Base-by-base conservation (phyloP, 2,329 filamentous ascomycete species). In the Penicillium sp. region DNA sequence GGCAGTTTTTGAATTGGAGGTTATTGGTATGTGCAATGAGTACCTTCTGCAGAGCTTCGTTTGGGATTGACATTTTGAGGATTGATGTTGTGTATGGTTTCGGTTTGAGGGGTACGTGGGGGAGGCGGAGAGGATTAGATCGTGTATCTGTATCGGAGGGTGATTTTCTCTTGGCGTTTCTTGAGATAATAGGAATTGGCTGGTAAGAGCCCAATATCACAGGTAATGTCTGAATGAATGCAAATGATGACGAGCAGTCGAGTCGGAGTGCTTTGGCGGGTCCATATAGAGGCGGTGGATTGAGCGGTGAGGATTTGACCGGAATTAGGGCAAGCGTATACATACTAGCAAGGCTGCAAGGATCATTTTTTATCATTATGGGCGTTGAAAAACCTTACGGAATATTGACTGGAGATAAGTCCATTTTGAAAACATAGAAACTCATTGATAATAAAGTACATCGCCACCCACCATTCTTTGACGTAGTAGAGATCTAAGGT, bases 31-130 rank as follows among this genome's bases (percentile, higher is more conserved):
- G 29, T 42, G 25, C 35, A n/a, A 13, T 29, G 6, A 72, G 54
- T 67, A 92, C 92, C 86, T 96, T 95, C 70, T 95, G 88, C 57
- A 97, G 78, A 51, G 91, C 90, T 75, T 95, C 89, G 66, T 95
- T 95, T 46, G 91, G 86, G 62, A 97, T 93, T 47, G 92, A 89
- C 92, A 97, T 96, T 44, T 80, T 61, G 39, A 29, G 41, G 32
- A 46, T 28, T 27, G 40, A 32, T 41, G 46, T 44, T 39, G 37
- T 12, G 24, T 42, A 12, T 44, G 35, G 49, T 31, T 42, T 42
- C 35, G 9, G 52, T 53, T 28, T 49, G 51, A n/a, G 44, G 47
- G 39, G 15, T 18, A 20, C n/a, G 44, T 41, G 27, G 46, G 41
- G 32, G 7, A 10, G 23, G 13, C 37, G 20, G 31, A 18, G 33